phyloP scores from a whole-genome alignment of 257 asterid species.

The Plantago ovata region DNA sequence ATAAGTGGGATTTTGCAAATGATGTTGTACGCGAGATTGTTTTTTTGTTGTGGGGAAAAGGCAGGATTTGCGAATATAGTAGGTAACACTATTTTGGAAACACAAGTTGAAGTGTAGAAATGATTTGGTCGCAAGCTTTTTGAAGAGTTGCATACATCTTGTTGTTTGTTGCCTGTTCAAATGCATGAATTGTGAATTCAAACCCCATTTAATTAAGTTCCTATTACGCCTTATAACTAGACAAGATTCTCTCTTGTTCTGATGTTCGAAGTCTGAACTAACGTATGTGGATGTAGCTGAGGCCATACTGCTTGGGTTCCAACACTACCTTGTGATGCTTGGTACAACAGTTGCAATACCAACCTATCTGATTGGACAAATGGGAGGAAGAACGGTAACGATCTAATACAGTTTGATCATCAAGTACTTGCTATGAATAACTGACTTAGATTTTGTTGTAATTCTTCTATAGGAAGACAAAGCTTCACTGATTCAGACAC shows the following conservation, averaged over 20 bases:
- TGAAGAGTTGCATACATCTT: too few relatives aligned
- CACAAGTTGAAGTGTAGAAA: too few relatives aligned
- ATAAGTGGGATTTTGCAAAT: too few relatives aligned
- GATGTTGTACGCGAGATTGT: too few relatives aligned
- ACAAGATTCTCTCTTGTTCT: background rate
- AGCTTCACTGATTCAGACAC: conserved; percentile 81
- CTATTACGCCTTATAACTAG: too few relatives aligned
- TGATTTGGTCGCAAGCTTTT: too few relatives aligned
- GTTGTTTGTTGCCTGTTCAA: too few relatives aligned
- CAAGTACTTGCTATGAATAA: background rate
- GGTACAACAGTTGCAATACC: conserved; percentile 96
- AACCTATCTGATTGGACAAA: conserved; percentile 66
- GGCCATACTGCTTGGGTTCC: conserved; percentile 94
- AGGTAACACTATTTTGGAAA: too few relatives aligned
- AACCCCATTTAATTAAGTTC: too few relatives aligned
- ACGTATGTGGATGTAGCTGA: conserved; percentile 62
- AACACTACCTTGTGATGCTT: conserved; percentile 96
- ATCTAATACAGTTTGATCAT: background rate
- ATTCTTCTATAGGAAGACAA: conserved; percentile 56
- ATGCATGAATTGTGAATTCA: too few relatives aligned
- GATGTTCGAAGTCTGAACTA: background rate
- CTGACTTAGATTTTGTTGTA: conserved; percentile 1
- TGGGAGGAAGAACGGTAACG: conserved; percentile 89
- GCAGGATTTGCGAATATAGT: too few relatives aligned
- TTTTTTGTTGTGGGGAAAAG: too few relatives aligned